Base-by-base conservation (phyloP, 306 rosid genomes). In the Glycine latifolia region DNA sequence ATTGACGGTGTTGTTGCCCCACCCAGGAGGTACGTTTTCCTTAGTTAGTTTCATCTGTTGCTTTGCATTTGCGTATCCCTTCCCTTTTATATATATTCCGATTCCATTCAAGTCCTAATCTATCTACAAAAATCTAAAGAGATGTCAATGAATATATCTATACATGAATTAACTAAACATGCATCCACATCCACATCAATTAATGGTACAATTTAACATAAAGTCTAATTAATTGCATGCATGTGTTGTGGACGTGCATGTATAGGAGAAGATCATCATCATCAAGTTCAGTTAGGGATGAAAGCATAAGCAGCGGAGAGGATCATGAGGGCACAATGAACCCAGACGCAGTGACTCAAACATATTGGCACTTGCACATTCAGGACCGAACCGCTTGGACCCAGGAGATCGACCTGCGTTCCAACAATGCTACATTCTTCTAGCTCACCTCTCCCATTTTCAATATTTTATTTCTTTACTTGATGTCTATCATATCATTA, bases 301-400 rank as follows among this genome's bases (percentile, higher is more conserved):
- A 62, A 62, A 62, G 68, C 44, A 11, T 62, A 33, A 33, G 68
- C 68, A 33, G 68, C 33, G 9, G 68, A 33, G 68, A 62, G 68
- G 10, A 12, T 26, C 31, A 26, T 33, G 46, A 33, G 44, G 68
- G 44, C 15, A 62, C 10, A 11, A 12, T 62, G 68, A 46, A 62
- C 68, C 68, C 68, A 31, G 68, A 62, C 5, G 68, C 46, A 0
- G 46, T 62, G 68, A 46, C 68, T 33, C 68, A 62, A 62, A 62
- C 68, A 62, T 62, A 62, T 35, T 62, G 68, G 68, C 44, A 62
- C 16, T 62, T 62, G 68, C 68, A 62, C 68, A 6, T 11, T 62
- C 68, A 62, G 16, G 44, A 62, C 46, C 10, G 16, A 33, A 62
- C 44, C 10, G 46, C 68, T 33, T 62, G 68, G 68, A 62, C 68